Evolutionary conservation across 352 stramenopile genomes (phyloP).

Genomic region (Pythium chondricola): DNA sequence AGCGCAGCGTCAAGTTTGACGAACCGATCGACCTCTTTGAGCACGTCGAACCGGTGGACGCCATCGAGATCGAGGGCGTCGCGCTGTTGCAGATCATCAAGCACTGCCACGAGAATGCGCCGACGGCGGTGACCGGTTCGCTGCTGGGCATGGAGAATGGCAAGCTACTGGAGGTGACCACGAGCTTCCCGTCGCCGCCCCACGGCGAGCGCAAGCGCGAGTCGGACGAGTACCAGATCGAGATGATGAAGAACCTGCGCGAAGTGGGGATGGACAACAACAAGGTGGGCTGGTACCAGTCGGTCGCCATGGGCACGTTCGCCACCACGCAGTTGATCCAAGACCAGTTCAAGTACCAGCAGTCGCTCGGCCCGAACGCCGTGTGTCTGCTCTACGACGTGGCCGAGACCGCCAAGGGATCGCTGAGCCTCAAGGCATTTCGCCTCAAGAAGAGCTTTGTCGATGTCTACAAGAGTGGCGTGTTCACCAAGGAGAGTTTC

Average conservation of each 20-base stretch:
- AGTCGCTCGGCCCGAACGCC: constrained; percentile 94
- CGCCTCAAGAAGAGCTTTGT: constrained; percentile 93
- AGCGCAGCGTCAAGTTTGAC: constrained; percentile 3
- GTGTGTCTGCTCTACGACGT: constrained; percentile 98
- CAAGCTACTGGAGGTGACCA: constrained; percentile 94
- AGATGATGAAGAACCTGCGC: constrained; percentile 99
- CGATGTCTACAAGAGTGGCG: constrained; percentile 82
- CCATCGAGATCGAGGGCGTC: constrained; percentile 74
- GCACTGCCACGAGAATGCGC: constrained; percentile 96
- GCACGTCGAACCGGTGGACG: constrained; percentile 50
- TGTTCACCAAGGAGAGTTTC: constrained; percentile 83
- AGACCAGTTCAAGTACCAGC: constrained; percentile 96
- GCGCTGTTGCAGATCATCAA: constrained; percentile 95
- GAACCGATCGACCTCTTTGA: constrained; percentile 73
- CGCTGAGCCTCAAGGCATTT: constrained; percentile 94
- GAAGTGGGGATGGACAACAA: constrained; percentile 99
- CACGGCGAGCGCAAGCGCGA: constrained; percentile 75
- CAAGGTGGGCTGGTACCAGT: constrained; percentile 98
- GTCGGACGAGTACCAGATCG: constrained; percentile 94
- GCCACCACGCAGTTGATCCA: constrained; percentile 92
- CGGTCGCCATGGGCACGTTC: constrained; percentile 95
- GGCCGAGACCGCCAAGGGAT: constrained; percentile 92
- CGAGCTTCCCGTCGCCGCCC: constrained; percentile 94
- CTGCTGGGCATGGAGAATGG: constrained; percentile 93
- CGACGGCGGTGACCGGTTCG: constrained; percentile 91